Conservation (phyloP, 495 filamentous ascomycete genomes). For the Talaromyces borbonicus region DNA sequence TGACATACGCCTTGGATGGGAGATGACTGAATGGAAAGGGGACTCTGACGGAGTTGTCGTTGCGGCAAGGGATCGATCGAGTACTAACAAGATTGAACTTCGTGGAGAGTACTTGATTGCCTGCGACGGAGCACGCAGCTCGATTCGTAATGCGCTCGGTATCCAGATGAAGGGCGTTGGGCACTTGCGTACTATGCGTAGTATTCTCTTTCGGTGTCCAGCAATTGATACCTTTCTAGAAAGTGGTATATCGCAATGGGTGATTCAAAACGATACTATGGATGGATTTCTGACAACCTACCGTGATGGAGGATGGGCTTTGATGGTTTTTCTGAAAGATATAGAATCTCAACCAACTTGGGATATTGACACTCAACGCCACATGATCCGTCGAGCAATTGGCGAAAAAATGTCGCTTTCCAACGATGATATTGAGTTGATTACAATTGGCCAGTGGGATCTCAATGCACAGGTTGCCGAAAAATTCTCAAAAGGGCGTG, state of each 20-base stretch:
- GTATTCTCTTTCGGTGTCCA: constrained; percentile 28
- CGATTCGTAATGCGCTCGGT: constrained; percentile 18
- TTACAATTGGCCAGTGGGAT: constrained; percentile 21
- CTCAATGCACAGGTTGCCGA: constrained; percentile 19
- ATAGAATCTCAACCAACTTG: too few relatives aligned
- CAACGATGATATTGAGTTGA: constrained; percentile 17
- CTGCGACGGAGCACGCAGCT: constrained; percentile 22
- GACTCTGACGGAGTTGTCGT: constrained; percentile 13
- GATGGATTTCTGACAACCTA: constrained; percentile 19
- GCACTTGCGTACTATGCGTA: constrained; percentile 25
- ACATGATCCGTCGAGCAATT: constrained; percentile 14
- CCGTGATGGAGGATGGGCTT: constrained; percentile 19
- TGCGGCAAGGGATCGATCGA: constrained; percentile 6
- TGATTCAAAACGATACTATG: constrained; percentile 14
- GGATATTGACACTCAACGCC: constrained; percentile 10
- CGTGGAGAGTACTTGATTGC: constrained; percentile 23
- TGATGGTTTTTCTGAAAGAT: constrained; percentile 21
- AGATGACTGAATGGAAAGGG: constrained; percentile 12
- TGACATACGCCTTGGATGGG: constrained; percentile 18
- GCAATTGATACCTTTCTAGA: constrained; percentile 12
- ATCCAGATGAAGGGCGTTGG: constrained; percentile 23
- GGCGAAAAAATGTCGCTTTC: too few relatives aligned
- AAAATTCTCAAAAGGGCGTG: constrained; percentile 20
- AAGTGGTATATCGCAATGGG: constrained; percentile 16
- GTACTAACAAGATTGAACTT: constrained; percentile 9